Conservation (phyloP, 2,329 filamentous ascomycete species). For the Malbranchea zuffiana region DNA sequence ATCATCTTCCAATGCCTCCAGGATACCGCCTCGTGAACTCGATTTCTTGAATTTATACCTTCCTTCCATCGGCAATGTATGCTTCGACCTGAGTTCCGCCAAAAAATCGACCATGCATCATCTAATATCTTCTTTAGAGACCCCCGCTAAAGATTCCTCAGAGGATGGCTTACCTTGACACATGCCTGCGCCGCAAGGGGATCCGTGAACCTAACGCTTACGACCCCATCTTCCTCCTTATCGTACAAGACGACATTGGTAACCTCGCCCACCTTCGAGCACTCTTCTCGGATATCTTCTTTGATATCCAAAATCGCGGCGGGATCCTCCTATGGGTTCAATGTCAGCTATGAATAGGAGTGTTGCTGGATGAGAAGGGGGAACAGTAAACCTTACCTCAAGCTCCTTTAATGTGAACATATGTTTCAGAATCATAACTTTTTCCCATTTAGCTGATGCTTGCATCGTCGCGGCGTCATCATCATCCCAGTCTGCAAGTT, state of each 20-base stretch:
- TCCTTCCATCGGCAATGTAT: slow-evolving; percentile 56
- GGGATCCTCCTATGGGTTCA: slow-evolving; percentile 53
- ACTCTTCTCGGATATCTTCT: slow-evolving; percentile 86
- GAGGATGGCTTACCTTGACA: slow-evolving; percentile 37
- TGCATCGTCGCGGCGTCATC: slow-evolving; percentile 58
- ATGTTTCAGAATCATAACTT: slow-evolving; percentile 75
- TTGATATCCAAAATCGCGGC: slow-evolving; percentile 81
- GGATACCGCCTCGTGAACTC: slow-evolving; percentile 32
- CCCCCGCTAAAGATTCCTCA: background rate
- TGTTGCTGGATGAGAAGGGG: background rate
- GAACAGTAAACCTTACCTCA: slow-evolving; percentile 36
- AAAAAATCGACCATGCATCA: slow-evolving; percentile 74
- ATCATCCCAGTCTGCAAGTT: slow-evolving; percentile 90
- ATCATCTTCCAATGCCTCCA: slow-evolving; percentile 38
- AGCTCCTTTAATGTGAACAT: slow-evolving; percentile 87
- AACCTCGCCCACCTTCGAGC: slow-evolving; percentile 71
- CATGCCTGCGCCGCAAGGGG: slow-evolving; percentile 61
- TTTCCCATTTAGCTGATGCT: slow-evolving; percentile 54
- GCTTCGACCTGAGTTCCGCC: slow-evolving; percentile 62
- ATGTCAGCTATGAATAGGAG: slow-evolving; percentile 1
- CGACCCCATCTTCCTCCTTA: slow-evolving; percentile 69
- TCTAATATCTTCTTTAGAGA: slow-evolving; percentile 21
- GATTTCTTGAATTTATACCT: slow-evolving; percentile 65
- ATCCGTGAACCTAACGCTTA: slow-evolving; percentile 70
- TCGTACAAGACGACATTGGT: slow-evolving; percentile 90